Evolutionary conservation across 768 basidiomycete genomes (phyloP).

Genomic region (Podaxis sp.): DNA sequence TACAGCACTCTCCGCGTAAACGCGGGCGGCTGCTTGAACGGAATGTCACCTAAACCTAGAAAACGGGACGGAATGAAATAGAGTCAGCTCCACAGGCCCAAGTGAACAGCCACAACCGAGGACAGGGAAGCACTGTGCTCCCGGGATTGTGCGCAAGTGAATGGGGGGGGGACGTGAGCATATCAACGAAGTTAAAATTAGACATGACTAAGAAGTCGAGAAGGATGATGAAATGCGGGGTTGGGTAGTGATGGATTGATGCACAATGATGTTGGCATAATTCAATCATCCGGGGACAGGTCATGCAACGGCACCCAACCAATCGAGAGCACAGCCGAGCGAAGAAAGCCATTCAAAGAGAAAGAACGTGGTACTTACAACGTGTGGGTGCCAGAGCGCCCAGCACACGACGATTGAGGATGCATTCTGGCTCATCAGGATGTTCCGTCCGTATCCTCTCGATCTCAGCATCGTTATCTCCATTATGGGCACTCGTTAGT

Average conservation of each 20-base stretch:
- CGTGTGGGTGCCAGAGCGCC: conserved; percentile 78
- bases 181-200: not conserved
- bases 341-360: conserved; percentile 14
- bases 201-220: not conserved
- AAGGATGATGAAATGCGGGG: conserved; percentile 14
- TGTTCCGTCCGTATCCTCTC: conserved; percentile 62
- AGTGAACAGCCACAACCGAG: conserved; percentile 13
- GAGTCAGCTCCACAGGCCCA: conserved; percentile 11
- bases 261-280: conserved; percentile 2
- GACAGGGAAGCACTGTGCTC: not conserved
- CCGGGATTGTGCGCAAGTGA: not conserved
- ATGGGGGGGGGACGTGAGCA: not conserved
- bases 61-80: conserved; percentile 5
- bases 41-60: conserved; percentile 65
- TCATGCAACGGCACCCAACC: conserved; percentile 14
- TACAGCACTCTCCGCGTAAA: conserved; percentile 67
- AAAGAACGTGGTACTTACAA: conserved; percentile 44
- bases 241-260: conserved; percentile 10
- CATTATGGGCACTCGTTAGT: conserved; percentile 69
- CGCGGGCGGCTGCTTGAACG: conserved; percentile 70
- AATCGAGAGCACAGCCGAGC: conserved; percentile 7
- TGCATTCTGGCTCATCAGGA: conserved; percentile 67
- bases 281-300: conserved; percentile 7
- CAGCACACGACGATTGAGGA: conserved; percentile 64
- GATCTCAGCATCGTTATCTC: conserved; percentile 64